Percentiles rank a stretch among this genome's conserved stretches.
These are phyloP conservation scores for Eucalyptus pumila DNA, from an alignment of 345 rosid species.

Conservation along the genomic window DNA sequence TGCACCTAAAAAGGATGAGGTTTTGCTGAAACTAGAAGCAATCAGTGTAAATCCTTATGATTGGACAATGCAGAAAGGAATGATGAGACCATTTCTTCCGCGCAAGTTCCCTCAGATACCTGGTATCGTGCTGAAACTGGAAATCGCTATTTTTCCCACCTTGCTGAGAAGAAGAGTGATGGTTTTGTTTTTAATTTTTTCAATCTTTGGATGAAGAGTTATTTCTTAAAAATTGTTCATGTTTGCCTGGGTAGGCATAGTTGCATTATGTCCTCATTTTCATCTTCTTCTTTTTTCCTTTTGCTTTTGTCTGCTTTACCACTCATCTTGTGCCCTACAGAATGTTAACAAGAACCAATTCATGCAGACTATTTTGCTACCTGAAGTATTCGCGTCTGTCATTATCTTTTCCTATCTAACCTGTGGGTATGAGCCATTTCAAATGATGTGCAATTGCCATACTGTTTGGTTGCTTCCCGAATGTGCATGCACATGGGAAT, in stretches of 20 bases:
- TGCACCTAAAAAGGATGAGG: background rate
- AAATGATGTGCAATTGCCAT: background rate
- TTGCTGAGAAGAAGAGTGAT: background rate
- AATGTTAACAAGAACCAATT: background rate
- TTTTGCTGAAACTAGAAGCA: conserved; percentile 2
- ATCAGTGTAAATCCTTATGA: background rate
- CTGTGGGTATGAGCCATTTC: background rate
- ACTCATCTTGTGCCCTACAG: background rate
- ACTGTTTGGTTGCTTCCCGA: background rate
- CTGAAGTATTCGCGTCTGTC: background rate
- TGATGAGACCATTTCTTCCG: background rate
- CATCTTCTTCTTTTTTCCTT: background rate
- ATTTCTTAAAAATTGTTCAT: background rate
- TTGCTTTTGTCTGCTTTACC: background rate
- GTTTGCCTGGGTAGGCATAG: background rate
- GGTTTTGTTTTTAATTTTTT: background rate
- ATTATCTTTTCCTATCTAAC: background rate
- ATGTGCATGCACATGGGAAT: background rate
- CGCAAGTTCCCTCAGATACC: conserved; percentile 15
- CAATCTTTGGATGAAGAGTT: background rate
- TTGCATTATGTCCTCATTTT: background rate
- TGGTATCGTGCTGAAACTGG: background rate
- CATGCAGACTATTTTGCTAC: background rate
- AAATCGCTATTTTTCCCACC: background rate
- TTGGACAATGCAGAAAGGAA: conserved; percentile 6